phyloP scores from a whole-genome alignment of 1,284 basidiomycete genomes.

The Amylostereum areolatum region DNA sequence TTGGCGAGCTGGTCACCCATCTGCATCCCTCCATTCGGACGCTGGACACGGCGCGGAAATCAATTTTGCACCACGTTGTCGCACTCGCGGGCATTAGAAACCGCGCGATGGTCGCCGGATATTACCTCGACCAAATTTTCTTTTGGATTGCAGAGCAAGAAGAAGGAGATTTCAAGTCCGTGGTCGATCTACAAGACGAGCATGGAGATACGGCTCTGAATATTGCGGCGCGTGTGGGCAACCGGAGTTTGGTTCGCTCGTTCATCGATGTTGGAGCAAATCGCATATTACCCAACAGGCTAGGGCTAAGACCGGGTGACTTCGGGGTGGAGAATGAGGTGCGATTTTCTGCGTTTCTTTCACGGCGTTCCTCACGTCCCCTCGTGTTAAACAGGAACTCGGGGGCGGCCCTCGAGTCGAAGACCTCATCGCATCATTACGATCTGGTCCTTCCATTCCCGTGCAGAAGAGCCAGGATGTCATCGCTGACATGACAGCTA shows the following conservation, averaged over 20 bases:
- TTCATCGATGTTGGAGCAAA: constrained; percentile 93
- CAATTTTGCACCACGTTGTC: constrained; percentile 92
- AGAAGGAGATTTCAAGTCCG: constrained; percentile 66
- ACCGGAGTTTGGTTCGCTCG: constrained; percentile 81
- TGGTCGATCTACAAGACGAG: constrained; percentile 92
- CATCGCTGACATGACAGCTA: constrained; percentile 79
- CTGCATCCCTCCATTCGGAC: constrained; percentile 79
- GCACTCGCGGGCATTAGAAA: constrained; percentile 89
- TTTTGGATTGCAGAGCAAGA: constrained; percentile 75
- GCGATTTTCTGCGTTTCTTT: constrained; percentile 20
- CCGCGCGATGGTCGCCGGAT: constrained; percentile 77
- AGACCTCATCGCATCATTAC: constrained; percentile 65
- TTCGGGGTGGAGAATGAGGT: constrained; percentile 92
- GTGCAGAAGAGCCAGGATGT: constrained; percentile 89
- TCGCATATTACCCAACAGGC: constrained; percentile 85
- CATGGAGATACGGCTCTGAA: constrained; percentile 97
- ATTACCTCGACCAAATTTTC: constrained; percentile 91
- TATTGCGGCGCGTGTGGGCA: constrained; percentile 92
- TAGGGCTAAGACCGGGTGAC: constrained; percentile 89
- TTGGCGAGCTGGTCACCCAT: constrained; percentile 60
- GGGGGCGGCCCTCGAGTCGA: constrained; percentile 67
- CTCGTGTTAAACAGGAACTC: constrained; percentile 46
- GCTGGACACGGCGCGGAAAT: constrained; percentile 84
- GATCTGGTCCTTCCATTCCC: constrained; percentile 64
- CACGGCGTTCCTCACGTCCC: constrained; percentile 9